A percentile compares a stretch with the other conserved stretches of the same genome.
These are phyloP conservation scores for Exophiala oligosperma DNA, from an alignment of 2,329 filamentous ascomycete species.

Conservation along the genomic window DNA sequence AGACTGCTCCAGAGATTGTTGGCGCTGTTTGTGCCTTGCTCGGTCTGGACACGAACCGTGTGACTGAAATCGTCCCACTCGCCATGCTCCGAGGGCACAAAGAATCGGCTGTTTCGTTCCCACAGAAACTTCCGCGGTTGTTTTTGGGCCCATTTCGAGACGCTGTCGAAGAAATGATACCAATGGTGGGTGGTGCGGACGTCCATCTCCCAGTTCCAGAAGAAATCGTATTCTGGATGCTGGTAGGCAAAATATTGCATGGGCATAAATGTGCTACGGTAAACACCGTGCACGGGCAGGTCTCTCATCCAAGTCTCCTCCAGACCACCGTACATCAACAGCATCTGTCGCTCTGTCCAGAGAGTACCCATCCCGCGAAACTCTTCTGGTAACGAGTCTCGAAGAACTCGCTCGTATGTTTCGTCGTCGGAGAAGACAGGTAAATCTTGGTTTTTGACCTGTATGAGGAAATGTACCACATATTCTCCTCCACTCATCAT, in stretches of 20 bases:
- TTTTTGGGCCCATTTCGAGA: slow-evolving; percentile 66
- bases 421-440: slow-evolving; percentile 80
- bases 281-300: slow-evolving; percentile 84
- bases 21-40: slow-evolving; percentile 64
- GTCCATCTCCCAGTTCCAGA: slow-evolving; percentile 97
- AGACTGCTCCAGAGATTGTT: slow-evolving; percentile 66
- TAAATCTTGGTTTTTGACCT: slow-evolving; percentile 75
- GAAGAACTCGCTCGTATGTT: slow-evolving; percentile 71
- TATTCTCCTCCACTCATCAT: slow-evolving; percentile 80
- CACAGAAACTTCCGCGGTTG: slow-evolving; percentile 79
- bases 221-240: slow-evolving; percentile 86
- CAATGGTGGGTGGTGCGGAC: slow-evolving; percentile 87
- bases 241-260: slow-evolving; percentile 89
- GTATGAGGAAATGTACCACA: slow-evolving; percentile 76
- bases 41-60: slow-evolving; percentile 73
- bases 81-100: slow-evolving; percentile 73
- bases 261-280: slow-evolving; percentile 89
- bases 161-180: slow-evolving; percentile 70
- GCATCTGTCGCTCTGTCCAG: slow-evolving; percentile 94
- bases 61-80: slow-evolving; percentile 77
- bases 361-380: slow-evolving; percentile 86
- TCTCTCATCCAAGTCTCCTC: slow-evolving; percentile 72
- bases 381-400: slow-evolving; percentile 70
- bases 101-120: slow-evolving; percentile 78
- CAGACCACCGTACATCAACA: slow-evolving; percentile 82